phyloP scores from a whole-genome alignment of 2,329 filamentous ascomycete species.

The Rosellinia necatrix region DNA sequence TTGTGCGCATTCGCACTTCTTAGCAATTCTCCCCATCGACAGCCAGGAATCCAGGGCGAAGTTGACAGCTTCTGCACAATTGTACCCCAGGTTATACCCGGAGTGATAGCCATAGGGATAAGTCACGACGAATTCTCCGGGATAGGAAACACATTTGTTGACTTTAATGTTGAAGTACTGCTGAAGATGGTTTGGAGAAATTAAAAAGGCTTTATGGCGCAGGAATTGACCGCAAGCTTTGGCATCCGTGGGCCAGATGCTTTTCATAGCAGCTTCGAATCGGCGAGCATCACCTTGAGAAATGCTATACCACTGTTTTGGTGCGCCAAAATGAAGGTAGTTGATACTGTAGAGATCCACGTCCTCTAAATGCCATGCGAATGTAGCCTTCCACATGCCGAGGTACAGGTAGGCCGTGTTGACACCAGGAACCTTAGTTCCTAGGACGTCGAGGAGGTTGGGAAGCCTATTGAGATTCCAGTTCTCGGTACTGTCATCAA shows the following conservation, averaged over 20 bases:
- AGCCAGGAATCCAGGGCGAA: slow-evolving; percentile 96
- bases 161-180: slow-evolving; percentile 93
- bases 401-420: slow-evolving; percentile 98
- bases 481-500: slow-evolving; percentile 78
- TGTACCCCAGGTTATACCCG: slow-evolving; percentile 96
- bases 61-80: slow-evolving; percentile 98
- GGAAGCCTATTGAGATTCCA: slow-evolving; percentile 97
- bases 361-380: slow-evolving; percentile 98
- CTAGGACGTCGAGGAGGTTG: slow-evolving; percentile 90
- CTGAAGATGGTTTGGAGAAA: slow-evolving; percentile 85
- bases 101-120: slow-evolving; percentile 99
- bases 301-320: slow-evolving; percentile 99
- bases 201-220: slow-evolving; percentile 95
- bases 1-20: slow-evolving; percentile 93
- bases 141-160: slow-evolving; percentile 93
- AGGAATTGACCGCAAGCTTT: slow-evolving; percentile 97
- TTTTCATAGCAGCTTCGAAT: slow-evolving; percentile 95
- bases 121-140: slow-evolving; percentile 97
- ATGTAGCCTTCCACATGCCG: slow-evolving; percentile 99
- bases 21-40: slow-evolving; percentile 91
- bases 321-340: slow-evolving; percentile 97
- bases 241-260: slow-evolving; percentile 90
- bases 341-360: slow-evolving; percentile 99
- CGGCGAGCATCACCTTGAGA: slow-evolving; percentile 91
- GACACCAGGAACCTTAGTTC: slow-evolving; percentile 94